These are phyloP conservation scores for Asterochloris sp. DNA, from an alignment of 139 green algal genomes.

Conservation along the genomic window DNA sequence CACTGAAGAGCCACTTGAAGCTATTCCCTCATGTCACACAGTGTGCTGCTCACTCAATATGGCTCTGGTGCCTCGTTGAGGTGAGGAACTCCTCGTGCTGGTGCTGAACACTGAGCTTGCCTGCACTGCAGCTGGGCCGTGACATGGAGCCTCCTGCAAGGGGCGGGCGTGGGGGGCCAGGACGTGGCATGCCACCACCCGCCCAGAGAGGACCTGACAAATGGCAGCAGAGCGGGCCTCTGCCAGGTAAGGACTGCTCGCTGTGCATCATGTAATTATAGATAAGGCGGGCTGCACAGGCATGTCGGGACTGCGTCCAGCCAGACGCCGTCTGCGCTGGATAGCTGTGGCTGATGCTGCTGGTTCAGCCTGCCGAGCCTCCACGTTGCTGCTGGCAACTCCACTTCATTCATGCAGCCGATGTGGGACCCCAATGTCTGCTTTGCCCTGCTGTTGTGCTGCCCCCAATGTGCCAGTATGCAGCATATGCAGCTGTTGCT, in stretches of 20 bases:
- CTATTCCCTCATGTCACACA: too few species aligned
- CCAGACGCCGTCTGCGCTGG: background rate
- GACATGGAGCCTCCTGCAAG: background rate
- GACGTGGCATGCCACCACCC: background rate
- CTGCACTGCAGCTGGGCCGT: background rate
- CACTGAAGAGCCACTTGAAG: too few species aligned
- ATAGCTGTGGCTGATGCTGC: background rate
- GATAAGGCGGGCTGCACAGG: background rate
- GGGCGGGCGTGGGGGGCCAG: too few species aligned
- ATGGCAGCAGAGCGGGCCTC: constrained; percentile 8
- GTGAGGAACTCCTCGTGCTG: background rate
- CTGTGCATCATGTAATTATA: background rate
- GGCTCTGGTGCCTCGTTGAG: too few species aligned
- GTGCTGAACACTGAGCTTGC: background rate
- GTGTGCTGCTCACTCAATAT: too few species aligned
- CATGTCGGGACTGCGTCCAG: background rate
- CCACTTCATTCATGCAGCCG: too few species aligned
- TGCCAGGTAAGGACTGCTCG: background rate
- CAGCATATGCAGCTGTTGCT: too few species aligned
- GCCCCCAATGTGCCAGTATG: too few species aligned
- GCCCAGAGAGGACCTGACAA: background rate
- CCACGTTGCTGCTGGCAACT: too few species aligned
- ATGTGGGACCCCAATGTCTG: too few species aligned
- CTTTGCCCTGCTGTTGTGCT: too few species aligned
- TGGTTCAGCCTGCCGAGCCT: background rate